Base-by-base conservation (phyloP, 1,284 basidiomycete genomes). In the Prillingera fragicola region DNA sequence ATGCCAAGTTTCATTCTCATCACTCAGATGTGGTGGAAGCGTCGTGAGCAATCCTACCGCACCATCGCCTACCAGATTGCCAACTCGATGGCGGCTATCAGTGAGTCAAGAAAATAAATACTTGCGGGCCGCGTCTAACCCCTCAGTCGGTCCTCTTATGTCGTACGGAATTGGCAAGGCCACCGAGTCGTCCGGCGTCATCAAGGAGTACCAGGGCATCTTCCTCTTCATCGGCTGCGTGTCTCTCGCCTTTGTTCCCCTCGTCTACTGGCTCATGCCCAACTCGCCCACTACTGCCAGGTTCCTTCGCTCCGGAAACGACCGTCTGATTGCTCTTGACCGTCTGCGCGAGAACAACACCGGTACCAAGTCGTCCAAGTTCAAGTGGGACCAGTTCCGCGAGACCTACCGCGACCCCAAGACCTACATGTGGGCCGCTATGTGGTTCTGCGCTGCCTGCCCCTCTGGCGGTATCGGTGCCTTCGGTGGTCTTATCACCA, bases 191-290 rank as follows among this genome's bases (percentile, higher is more conserved):
- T 46, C 50, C 15, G 29, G 31, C 36, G 33, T 18, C 23, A 45
- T 65, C 49, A 50, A 50, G 36, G 38, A 44, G 15, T 69, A 65
- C 54, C 57, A 76, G 67, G 71, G 66, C 14, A 77, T 77, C 43
- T 78, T 77, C 60, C 57, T 78, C 26, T 77, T 77, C 63, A 75
- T 77, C 44, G 77, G 77, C 24, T 59, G 70, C 8, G 52, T 77
- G 33, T 74, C 76, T 6, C 56, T 76, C 19, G 70, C 65, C n/a
- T 63, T 65, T 24, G 74, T 73, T 14, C 76, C 75, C 1, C 47
- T 77, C 40, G 71, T 78, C 17, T 71, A 67, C 70, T 77, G 55
- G 27, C 68, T 69, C n/a, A 28, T 62, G 21, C 66, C 66, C 46
- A 63, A 67, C 58, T 64, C 62, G 15, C 66, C 63, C 10, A 62